Conservation (phyloP, 169 alveolate species). For the Plasmodium blacklocki region DNA sequence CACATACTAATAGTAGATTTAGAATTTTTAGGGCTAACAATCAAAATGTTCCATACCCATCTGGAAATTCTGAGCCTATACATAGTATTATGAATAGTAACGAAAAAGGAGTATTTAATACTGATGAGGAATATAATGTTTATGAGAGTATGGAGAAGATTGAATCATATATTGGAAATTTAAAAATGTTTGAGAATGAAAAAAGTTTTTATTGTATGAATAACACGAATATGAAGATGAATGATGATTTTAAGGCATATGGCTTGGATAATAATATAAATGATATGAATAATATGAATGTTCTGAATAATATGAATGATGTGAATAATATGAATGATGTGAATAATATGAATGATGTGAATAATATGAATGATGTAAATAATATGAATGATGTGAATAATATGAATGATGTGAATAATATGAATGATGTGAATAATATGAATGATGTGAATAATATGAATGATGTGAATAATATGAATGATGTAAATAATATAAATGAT, state of each 20-base stretch:
- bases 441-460: not conserved
- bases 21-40: too few relatives aligned
- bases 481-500: not conserved
- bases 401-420: not conserved
- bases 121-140: slow-evolving; percentile 15
- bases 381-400: not conserved
- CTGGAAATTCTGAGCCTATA: too few relatives aligned
- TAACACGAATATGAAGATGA: too few relatives aligned
- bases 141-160: slow-evolving; percentile 10
- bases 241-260: too few relatives aligned
- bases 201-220: too few relatives aligned
- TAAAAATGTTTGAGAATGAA: too few relatives aligned
- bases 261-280: not conserved
- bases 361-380: not conserved
- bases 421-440: not conserved
- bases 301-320: not conserved
- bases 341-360: slow-evolving; percentile 1
- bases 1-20: too few relatives aligned
- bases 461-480: slow-evolving; percentile 2
- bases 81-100: not conserved
- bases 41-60: not conserved
- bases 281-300: not conserved
- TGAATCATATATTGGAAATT: not conserved
- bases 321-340: not conserved
- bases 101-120: slow-evolving; percentile 13